Evolutionary conservation across 2,329 filamentous ascomycete species (phyloP).

Genomic region (Aspergillus transmontanensis): DNA sequence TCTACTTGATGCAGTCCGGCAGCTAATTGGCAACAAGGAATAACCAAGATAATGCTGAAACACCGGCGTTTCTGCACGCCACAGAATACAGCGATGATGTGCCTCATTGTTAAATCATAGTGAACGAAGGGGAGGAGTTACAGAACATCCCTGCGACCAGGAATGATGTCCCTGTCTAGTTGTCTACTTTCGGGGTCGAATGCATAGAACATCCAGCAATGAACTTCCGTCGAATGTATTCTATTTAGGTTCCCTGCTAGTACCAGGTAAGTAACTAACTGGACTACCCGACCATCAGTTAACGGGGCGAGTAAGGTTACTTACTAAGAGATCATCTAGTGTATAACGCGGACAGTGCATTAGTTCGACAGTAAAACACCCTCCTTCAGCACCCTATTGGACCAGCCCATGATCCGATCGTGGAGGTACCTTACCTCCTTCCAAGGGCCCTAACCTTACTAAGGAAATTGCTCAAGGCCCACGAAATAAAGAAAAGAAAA

Average conservation of each 20-base stretch:
- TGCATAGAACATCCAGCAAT: not conserved
- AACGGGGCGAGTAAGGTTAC: not conserved
- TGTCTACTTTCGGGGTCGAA: not conserved
- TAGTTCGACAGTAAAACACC: conserved; percentile 1
- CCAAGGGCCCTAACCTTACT: not conserved
- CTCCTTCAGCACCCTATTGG: conserved; percentile 3
- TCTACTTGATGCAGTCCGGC: conserved; percentile 4
- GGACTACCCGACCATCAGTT: not conserved
- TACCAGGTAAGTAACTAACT: not conserved
- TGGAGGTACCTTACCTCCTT: conserved; percentile 14
- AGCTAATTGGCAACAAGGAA: not conserved
- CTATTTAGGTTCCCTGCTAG: not conserved
- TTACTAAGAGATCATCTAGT: conserved; percentile 1
- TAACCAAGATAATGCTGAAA: conserved; percentile 7
- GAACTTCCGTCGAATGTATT: not conserved
- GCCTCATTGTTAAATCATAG: conserved; percentile 8
- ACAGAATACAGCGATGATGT: conserved; percentile 18
- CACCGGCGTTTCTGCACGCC: conserved; percentile 13
- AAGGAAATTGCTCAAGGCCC: conserved; percentile 10
- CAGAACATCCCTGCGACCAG: not conserved
- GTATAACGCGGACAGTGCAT: conserved; percentile 7
- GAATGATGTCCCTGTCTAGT: not conserved
- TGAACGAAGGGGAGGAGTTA: not conserved
- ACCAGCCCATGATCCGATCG: conserved; percentile 8
- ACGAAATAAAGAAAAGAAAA: not conserved